Evolutionary conservation across 148 eudicot species (phyloP).

Genomic region (Camellia sinensis): DNA sequence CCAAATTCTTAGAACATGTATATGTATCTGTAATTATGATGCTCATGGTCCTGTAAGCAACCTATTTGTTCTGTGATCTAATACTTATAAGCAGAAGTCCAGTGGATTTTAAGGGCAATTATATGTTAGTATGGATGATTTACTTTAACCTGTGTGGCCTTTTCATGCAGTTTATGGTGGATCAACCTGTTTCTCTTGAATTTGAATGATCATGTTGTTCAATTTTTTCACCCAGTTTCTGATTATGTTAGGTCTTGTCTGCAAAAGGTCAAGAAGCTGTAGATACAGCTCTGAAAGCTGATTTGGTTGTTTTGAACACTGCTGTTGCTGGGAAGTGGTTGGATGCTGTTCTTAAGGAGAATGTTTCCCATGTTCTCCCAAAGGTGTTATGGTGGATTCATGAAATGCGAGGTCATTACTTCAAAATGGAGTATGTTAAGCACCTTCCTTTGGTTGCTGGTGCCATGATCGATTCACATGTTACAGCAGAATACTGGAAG

Average conservation of each 20-base stretch:
- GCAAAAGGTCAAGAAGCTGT: slow-evolving; percentile 89
- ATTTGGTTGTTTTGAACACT: slow-evolving; percentile 87
- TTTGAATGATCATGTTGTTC: neutral
- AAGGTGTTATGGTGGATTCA: slow-evolving; percentile 99
- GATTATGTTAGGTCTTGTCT: slow-evolving; percentile 51
- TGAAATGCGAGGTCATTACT: slow-evolving; percentile 99
- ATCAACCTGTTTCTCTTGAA: neutral
- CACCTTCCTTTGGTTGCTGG: slow-evolving; percentile 95
- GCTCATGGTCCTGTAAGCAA: neutral
- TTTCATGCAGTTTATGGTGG: neutral
- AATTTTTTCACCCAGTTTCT: slow-evolving; percentile 8
- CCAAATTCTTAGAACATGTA: neutral
- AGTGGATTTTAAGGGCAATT: no score
- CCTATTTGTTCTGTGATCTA: neutral
- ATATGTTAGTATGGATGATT: neutral
- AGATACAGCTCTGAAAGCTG: slow-evolving; percentile 89
- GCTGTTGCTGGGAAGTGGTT: slow-evolving; percentile 99
- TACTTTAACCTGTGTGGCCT: neutral
- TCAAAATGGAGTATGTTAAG: slow-evolving; percentile 89
- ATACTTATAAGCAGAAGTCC: neutral
- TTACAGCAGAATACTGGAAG: slow-evolving; percentile 95
- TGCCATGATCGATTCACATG: slow-evolving; percentile 96
- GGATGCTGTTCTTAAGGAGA: slow-evolving; percentile 84
- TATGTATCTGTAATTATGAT: no score
- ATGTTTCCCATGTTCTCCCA: slow-evolving; percentile 82